phyloP scores from a whole-genome alignment of 2,329 filamentous ascomycete species.

The Fusarium annulatum region DNA sequence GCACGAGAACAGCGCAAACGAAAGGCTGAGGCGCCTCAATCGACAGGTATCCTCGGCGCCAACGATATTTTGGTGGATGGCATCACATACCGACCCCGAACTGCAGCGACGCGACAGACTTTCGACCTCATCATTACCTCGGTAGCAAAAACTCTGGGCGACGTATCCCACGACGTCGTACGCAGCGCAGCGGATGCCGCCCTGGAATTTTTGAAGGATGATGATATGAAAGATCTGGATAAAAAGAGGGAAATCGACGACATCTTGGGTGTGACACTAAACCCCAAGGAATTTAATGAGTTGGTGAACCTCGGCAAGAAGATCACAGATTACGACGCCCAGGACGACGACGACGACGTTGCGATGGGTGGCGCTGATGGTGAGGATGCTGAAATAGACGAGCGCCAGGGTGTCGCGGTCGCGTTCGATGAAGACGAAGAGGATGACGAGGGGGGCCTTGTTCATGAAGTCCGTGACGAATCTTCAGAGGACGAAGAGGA shows the following conservation, averaged over 20 bases:
- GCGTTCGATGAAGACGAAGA: slow-evolving; percentile 95
- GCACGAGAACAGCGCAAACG: slow-evolving; percentile 87
- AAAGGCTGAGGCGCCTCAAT: slow-evolving; percentile 76
- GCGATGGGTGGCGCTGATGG: slow-evolving; percentile 74
- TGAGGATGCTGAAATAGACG: slow-evolving; percentile 82
- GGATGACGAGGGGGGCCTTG: slow-evolving; percentile 80
- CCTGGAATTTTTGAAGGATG: slow-evolving; percentile 92
- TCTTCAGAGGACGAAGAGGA: slow-evolving; percentile 84
- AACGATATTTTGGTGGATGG: slow-evolving; percentile 91
- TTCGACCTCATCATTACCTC: slow-evolving; percentile 95
- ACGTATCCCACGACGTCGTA: slow-evolving; percentile 91
- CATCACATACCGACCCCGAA: slow-evolving; percentile 90
- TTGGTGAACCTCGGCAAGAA: slow-evolving; percentile 97
- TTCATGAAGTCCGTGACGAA: slow-evolving; percentile 89
- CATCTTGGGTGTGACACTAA: slow-evolving; percentile 83
- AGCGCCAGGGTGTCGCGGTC: slow-evolving; percentile 95
- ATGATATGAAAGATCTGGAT: slow-evolving; percentile 95
- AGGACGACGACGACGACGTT: slow-evolving; percentile 94
- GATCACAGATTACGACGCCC: slow-evolving; percentile 97
- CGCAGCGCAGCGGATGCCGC: slow-evolving; percentile 93
- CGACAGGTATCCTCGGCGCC: slow-evolving; percentile 82
- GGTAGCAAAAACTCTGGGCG: slow-evolving; percentile 87
- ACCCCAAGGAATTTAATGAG: slow-evolving; percentile 94
- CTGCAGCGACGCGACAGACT: slow-evolving; percentile 88
- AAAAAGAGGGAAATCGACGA: slow-evolving; percentile 99